Conservation (phyloP, 768 basidiomycete genomes). For the Boletus barrowsii region DNA sequence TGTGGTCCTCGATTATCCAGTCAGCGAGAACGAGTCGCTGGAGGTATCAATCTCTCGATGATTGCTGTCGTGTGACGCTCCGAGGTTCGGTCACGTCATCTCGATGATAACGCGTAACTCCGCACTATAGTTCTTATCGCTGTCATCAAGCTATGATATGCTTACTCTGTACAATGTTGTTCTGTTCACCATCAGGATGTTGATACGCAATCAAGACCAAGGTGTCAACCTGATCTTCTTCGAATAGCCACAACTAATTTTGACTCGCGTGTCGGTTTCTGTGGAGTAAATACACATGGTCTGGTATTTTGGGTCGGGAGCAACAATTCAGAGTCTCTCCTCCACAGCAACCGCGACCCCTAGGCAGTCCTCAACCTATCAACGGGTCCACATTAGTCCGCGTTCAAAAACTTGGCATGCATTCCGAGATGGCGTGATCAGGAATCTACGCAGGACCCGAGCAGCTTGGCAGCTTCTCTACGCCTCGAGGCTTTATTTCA, state of each 20-base stretch:
- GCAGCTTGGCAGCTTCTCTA: background rate
- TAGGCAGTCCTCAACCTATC: background rate
- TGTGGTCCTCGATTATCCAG: background rate
- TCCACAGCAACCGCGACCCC: too few species aligned
- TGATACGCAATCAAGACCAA: background rate
- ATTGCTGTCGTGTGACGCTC: background rate
- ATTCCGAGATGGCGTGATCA: background rate
- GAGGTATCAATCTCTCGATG: too few species aligned
- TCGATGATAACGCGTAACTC: slow-evolving; percentile 7
- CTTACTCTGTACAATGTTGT: too few species aligned
- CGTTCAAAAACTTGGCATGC: background rate
- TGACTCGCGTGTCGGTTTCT: background rate
- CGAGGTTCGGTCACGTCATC: background rate
- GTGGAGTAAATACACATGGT: background rate
- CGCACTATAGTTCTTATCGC: slow-evolving; percentile 1
- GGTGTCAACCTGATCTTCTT: background rate
- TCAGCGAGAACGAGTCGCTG: background rate
- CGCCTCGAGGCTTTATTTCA: background rate
- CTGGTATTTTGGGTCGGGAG: background rate
- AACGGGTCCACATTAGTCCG: background rate
- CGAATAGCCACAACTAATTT: background rate
- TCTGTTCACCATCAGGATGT: too few species aligned
- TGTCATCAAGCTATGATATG: too few species aligned
- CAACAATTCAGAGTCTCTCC: background rate
- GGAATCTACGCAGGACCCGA: background rate